These are phyloP conservation scores for Naegleria lovaniensis DNA, from an alignment of 208 protist species.

Conservation along the genomic window DNA sequence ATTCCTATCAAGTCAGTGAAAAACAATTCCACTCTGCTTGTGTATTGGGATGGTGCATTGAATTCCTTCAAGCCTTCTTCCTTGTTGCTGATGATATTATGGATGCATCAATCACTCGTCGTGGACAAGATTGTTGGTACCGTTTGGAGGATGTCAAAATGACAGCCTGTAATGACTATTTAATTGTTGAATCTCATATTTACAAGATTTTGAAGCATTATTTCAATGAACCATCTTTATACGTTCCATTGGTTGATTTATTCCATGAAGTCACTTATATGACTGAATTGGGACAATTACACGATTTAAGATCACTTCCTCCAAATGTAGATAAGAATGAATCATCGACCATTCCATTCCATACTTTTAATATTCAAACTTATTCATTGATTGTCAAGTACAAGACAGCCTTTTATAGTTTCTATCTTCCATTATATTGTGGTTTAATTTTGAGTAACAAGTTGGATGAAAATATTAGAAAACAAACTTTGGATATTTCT, in stretches of 20 bases:
- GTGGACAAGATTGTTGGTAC: constrained; percentile 92
- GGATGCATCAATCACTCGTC: constrained; percentile 84
- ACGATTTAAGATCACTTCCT: constrained; percentile 69
- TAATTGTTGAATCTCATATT: constrained; percentile 82
- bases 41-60: constrained; percentile 84
- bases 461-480: constrained; percentile 48
- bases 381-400: constrained; percentile 87
- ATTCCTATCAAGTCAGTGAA: constrained; percentile 28
- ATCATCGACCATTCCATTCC: constrained; percentile 77
- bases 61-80: constrained; percentile 90
- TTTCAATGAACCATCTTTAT: constrained; percentile 66
- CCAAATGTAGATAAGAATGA: constrained; percentile 38
- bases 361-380: constrained; percentile 69
- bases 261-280: constrained; percentile 81
- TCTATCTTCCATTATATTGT: constrained; percentile 86
- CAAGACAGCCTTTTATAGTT: constrained; percentile 96
- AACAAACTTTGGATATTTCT: constrained; percentile 63
- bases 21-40: constrained; percentile 59
- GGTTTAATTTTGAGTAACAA: constrained; percentile 78
- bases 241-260: constrained; percentile 73
- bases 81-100: constrained; percentile 96
- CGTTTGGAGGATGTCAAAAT: constrained; percentile 70
- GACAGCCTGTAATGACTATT: constrained; percentile 88
- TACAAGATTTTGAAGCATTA: constrained; percentile 81
- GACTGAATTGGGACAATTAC: constrained; percentile 89